Evolutionary conservation across 1,139 yeast genomes (phyloP), one percentile per base, ranked within the genome.

Genomic region (Pichia sp.): DNA sequence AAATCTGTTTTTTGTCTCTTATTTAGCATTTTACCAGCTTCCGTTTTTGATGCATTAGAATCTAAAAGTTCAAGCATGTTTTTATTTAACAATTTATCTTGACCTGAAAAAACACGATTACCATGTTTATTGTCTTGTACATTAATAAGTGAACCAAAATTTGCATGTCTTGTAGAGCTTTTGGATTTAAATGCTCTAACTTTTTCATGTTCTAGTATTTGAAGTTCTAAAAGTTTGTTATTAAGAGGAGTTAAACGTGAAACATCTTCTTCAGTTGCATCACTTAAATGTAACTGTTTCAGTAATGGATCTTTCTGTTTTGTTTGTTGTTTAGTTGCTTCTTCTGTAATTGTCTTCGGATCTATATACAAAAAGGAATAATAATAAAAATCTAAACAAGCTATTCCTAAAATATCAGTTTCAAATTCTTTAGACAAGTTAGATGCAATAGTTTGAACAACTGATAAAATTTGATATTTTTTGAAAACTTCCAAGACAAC

Each of bases 61-160:
- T 89, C 96, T 15, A 59, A 42, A 18, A 55, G 48, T 18, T 54
- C 55, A 8, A 58, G 28, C 6, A 52, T 32, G 38, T 53, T 54
- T 5, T 42, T 33, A 33, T 47, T 50, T 18, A 48, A 23, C 16
- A 55, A 41, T 21, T 51, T 52, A 14, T 48, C 78, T 50, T 85
- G 89, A 5, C 96, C 95, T 1, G 95, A 78, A 0, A 87, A 76
- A 14, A 86, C 76, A 22, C 85, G 64, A 34, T 72, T 74, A 45
- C 72, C 70, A 42, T 74, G 75, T 13, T 72, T 68, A 22, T 37
- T 40, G 24, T 77, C 72, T 46, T 80, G 76, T 24, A 88, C 69
- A 1, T 95, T 80, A 10, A 88, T 62, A 50, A 89, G 66, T 0
- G 97, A 80, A 1, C 98, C 98, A 65, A 91, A 91, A 33, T 95